Base-by-base conservation (phyloP, 768 basidiomycete species). In the Lyophyllum atratum region DNA sequence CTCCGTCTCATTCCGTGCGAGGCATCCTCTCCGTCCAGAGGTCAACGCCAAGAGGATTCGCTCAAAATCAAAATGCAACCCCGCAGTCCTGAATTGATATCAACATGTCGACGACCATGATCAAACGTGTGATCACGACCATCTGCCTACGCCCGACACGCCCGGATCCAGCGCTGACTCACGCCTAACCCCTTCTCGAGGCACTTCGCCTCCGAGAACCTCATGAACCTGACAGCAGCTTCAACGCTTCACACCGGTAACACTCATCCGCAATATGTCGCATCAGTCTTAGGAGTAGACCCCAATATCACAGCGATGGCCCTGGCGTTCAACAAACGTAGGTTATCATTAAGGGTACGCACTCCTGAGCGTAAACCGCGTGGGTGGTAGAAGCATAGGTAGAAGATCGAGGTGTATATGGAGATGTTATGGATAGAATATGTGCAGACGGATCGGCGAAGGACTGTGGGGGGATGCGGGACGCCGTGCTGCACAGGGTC, bases 381-480 rank as follows among this genome's bases (percentile, higher is more conserved):
- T 34, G 47, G 29, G 26, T 26, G 24, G 15, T 5, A 21, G 6
- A 3, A 43, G n/a, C 19, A 14, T 24, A 44, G 21, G 17, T 7
- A 5, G 14, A 4, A 39, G 37, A 15, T 24, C 4, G 19, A 14
- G 3, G 26, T 45, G 31, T 54, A 45, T 44, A 45, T 33, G 45
- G 34, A 37, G 33, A 53, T 53, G 37, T 25, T 52, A 44, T 42
- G 44, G 42, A 54, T 47, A 53, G 15, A 2, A 17, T 43, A 33
- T 34, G 49, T 40, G 44, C 49, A 21, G 31, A 48, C 40, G 51
- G 17, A 46, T 47, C 39, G 26, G 45, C 34, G 45, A 58, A 58
- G 44, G 34, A 50, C 11, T 28, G 29, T 47, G 42, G 33, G 33
- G 43, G n/a, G 19, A 33, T 49, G 39, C 21, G 55, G 48, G 42